Percentiles rank a stretch among this genome's conserved stretches.
Conservation (phyloP, 108 stramenopile species). For the Cyclotella sp. region DNA sequence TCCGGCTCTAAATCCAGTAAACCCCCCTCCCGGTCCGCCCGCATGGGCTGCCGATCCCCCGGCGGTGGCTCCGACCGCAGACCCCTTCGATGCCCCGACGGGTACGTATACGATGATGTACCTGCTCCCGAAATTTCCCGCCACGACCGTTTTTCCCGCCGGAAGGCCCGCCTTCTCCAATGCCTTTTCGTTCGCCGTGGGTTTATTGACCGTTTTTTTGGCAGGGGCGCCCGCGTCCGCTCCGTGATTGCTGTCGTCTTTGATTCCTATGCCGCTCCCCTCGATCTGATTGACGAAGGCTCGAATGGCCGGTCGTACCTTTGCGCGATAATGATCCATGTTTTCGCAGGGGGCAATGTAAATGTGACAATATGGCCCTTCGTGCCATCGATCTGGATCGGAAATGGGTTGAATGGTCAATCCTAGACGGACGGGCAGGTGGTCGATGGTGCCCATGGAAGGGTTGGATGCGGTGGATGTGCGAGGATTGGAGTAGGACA, state of each 20-base stretch:
- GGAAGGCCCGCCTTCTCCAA: constrained; percentile 26
- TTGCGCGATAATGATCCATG: constrained; percentile 76
- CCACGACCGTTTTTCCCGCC: constrained; percentile 23
- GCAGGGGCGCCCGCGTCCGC: background rate
- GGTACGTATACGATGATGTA: constrained; percentile 82
- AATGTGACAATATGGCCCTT: constrained; percentile 77
- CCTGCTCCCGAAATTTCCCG: constrained; percentile 58
- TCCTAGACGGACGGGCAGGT: constrained; percentile 56
- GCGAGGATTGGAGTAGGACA: constrained; percentile 63
- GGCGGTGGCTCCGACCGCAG: background rate
- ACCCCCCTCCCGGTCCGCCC: constrained; percentile 29
- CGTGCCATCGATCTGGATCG: constrained; percentile 79
- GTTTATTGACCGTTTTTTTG: background rate
- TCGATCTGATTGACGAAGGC: constrained; percentile 87
- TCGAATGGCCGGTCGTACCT: constrained; percentile 74
- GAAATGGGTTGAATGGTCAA: constrained; percentile 43
- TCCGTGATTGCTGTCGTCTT: constrained; percentile 2
- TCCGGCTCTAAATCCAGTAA: constrained; percentile 47
- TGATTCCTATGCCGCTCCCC: constrained; percentile 43
- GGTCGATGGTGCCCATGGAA: constrained; percentile 46
- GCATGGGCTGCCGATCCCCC: background rate
- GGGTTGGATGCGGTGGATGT: constrained; percentile 27
- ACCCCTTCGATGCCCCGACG: constrained; percentile 14
- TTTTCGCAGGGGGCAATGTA: constrained; percentile 75
- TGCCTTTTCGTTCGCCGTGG: constrained; percentile 41